Evolutionary conservation across 768 basidiomycete species (phyloP).

Genomic region (Daedaleopsis nitida): DNA sequence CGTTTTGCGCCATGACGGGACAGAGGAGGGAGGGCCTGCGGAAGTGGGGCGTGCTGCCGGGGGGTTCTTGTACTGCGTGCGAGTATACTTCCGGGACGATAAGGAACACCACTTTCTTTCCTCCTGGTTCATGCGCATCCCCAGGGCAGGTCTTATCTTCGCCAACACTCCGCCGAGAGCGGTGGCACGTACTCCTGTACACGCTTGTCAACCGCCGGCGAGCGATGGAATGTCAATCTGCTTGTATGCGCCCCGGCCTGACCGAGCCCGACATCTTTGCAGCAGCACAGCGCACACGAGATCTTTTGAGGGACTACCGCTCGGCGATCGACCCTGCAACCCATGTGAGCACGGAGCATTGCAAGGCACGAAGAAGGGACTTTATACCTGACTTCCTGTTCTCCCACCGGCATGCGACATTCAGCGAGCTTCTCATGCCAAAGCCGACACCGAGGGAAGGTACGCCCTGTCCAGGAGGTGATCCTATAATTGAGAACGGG

Average conservation of each 20-base stretch:
- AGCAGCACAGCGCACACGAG: neutral
- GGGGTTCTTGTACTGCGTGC: slow-evolving; percentile 15
- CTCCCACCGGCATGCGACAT: neutral
- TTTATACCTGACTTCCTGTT: neutral
- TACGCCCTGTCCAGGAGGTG: neutral
- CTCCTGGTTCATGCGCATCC: neutral
- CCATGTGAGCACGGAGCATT: neutral
- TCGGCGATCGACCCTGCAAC: neutral
- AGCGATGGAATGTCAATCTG: neutral
- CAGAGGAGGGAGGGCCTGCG: slow-evolving; percentile 8
- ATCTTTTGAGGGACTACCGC: neutral
- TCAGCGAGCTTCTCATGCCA: neutral
- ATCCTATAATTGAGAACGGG: neutral
- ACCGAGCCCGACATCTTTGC: neutral
- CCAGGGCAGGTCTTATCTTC: neutral
- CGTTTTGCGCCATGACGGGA: slow-evolving; percentile 16
- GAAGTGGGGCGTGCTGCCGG: slow-evolving; percentile 1
- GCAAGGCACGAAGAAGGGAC: neutral
- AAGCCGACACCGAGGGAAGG: neutral
- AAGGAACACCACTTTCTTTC: slow-evolving; percentile 1
- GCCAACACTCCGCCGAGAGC: neutral
- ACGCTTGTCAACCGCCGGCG: neutral
- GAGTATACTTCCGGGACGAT: neutral
- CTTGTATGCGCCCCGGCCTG: neutral
- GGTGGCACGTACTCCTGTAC: neutral